Conservation (phyloP, 2,329 filamentous ascomycete genomes). For the Colletotrichum cuscutae region DNA sequence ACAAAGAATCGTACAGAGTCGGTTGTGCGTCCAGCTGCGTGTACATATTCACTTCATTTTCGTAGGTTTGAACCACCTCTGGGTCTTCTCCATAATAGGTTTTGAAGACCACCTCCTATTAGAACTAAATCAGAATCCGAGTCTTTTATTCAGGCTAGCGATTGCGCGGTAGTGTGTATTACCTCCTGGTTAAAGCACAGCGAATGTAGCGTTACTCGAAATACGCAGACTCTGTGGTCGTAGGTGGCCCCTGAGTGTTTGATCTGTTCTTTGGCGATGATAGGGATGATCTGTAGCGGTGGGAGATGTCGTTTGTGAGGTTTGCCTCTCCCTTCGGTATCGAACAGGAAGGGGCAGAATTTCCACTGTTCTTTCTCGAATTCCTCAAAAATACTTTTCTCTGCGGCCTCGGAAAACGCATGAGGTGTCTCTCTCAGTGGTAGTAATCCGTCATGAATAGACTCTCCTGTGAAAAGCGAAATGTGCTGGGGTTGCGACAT, state of each 20-base stretch:
- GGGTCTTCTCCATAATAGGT: not conserved
- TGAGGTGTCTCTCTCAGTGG: no score
- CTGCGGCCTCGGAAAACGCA: no score
- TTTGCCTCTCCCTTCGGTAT: not conserved
- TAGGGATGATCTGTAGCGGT: not conserved
- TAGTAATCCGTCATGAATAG: no score
- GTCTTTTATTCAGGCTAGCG: no score
- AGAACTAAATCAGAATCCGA: not conserved
- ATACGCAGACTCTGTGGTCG: not conserved
- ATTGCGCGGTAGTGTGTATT: no score
- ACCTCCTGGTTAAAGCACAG: not conserved
- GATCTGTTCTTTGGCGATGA: not conserved
- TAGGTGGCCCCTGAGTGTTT: not conserved
- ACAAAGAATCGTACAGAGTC: not conserved
- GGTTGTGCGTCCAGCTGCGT: not conserved
- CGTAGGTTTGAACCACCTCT: not conserved
- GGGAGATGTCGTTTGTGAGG: not conserved
- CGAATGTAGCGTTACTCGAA: not conserved
- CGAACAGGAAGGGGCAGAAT: not conserved
- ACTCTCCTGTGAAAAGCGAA: not conserved
- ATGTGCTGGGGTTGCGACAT: not conserved
- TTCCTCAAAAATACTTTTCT: not conserved
- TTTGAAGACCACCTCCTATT: slow-evolving; percentile 1
- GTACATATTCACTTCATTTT: not conserved
- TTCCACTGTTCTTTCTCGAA: slow-evolving; percentile 7